These are phyloP conservation scores for Xerocomellus chrysenteron DNA, from an alignment of 768 basidiomycete genomes.

Conservation along the genomic window DNA sequence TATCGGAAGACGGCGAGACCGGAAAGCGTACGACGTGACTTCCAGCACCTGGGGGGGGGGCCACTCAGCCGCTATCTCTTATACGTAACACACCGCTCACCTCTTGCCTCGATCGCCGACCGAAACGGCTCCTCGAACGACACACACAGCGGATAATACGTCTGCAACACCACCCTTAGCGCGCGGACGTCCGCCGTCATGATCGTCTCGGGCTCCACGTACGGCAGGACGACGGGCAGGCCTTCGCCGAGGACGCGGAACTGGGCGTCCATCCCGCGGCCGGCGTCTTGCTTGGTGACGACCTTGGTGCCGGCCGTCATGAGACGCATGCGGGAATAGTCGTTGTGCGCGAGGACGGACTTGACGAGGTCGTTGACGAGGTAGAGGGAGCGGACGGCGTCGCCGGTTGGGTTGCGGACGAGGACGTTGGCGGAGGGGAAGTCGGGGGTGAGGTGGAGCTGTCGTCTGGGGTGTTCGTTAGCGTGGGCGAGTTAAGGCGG, in stretches of 20 bases:
- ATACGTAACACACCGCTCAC: constrained; percentile 36
- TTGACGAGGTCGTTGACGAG: constrained; percentile 85
- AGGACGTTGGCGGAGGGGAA: constrained; percentile 82
- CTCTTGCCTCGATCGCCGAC: constrained; percentile 46
- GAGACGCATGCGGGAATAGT: constrained; percentile 80
- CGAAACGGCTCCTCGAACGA: constrained; percentile 63
- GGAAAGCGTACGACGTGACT: constrained; percentile 73
- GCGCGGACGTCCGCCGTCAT: constrained; percentile 54
- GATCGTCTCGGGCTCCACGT: constrained; percentile 63
- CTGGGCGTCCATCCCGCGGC: constrained; percentile 52
- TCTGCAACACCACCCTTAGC: constrained; percentile 65
- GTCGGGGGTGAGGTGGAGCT: constrained; percentile 61
- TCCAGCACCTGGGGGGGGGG: constrained; percentile 48
- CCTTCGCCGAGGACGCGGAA: constrained; percentile 87
- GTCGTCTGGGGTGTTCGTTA: constrained; percentile 46
- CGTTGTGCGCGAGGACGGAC: constrained; percentile 74
- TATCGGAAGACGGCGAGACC: constrained; percentile 49
- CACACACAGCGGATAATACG: constrained; percentile 78
- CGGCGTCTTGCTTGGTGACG: constrained; percentile 85
- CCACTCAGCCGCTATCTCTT: background rate
- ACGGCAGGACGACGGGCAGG: constrained; percentile 79
- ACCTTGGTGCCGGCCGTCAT: constrained; percentile 94
- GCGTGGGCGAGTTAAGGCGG: background rate
- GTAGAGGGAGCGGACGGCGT: constrained; percentile 78
- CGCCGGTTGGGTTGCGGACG: constrained; percentile 80